Conservation (phyloP, 129 eudicot genomes). For the Sambucus nigra region DNA sequence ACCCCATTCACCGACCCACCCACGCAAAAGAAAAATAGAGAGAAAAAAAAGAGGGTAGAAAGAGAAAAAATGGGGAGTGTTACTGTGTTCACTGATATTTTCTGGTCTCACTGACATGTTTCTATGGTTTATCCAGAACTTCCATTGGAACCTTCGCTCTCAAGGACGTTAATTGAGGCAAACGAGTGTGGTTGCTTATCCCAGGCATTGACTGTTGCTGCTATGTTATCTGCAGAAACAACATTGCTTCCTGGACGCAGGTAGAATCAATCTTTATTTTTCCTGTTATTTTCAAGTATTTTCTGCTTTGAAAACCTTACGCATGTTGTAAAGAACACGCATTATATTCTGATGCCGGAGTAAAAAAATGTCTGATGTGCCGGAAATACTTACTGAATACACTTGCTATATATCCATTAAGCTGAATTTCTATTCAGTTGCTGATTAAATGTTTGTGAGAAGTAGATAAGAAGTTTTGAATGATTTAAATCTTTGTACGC, state of each 20-base stretch:
- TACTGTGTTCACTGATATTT: constrained; percentile 3
- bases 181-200: constrained; percentile 70
- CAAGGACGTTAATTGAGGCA: constrained; percentile 92
- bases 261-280: constrained; percentile 21
- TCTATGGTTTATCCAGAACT: constrained; percentile 41
- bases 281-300: background rate
- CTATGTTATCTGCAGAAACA: constrained; percentile 94
- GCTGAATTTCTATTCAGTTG: background rate
- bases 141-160: constrained; percentile 94
- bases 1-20: too few relatives aligned
- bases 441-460: background rate
- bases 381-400: background rate
- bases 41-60: constrained; percentile 12
- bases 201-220: constrained; percentile 85
- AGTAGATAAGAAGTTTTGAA: background rate
- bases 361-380: background rate
- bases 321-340: background rate
- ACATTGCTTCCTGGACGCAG: constrained; percentile 71
- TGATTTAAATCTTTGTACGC: background rate
- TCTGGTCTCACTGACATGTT: background rate
- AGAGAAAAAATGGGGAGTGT: constrained; percentile 3
- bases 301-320: background rate
- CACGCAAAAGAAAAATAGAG: background rate
- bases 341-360: background rate
- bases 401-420: background rate